Base-by-base conservation (phyloP, 148 eudicot genomes). In the Rhododendron kiyosumense region DNA sequence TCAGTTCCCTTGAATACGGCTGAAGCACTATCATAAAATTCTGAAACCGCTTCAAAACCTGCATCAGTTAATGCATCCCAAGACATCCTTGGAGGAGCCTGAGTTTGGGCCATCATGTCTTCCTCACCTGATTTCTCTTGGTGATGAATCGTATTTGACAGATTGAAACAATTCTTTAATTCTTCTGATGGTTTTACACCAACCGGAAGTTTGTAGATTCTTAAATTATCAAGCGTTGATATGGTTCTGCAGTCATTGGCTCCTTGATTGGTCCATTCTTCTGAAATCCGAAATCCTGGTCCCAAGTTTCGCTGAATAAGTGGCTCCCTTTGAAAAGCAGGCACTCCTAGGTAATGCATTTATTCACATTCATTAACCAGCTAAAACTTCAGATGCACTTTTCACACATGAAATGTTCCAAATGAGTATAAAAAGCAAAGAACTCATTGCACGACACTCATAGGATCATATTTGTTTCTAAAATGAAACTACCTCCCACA, bases 131-230 rank as follows among this genome's bases (percentile, higher is more conserved):
- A 77, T 85, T 90, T 85, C 52, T 87, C 90, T 73, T 77, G 69
- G 78, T 84, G 83, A 83, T 81, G 75, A 80, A 83, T 87, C 48
- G 78, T 83, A 84, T 85, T 89, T 73, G 91, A 83, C 84, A 86
- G 45, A 89, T 80, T 85, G 63, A 46, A 83, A 88, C 86, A 81
- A 17, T 89, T 89, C 52, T 89, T 88, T 34, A 87, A 84, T 65
- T 90, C 92, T 69, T 87, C 92, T 73, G 92, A 84, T 71, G 80
- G 85, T 85, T 90, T 95, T 69, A 95, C 96, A 88, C 99, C 99
- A 86, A 96, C 92, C 38, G 99, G 99, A 85, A 96, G 98, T 85
- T 84, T 88, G 85, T 87, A 92, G 77, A 78, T 87, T 83, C 88
- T 90, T 38, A 92, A 89, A 78, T 84, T 90, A 86, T 95, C 94